Evolutionary conservation across 441 rosid species (phyloP), one percentile per base, ranked within the genome.

Genomic region (Bocquillonia castaneifolia): DNA sequence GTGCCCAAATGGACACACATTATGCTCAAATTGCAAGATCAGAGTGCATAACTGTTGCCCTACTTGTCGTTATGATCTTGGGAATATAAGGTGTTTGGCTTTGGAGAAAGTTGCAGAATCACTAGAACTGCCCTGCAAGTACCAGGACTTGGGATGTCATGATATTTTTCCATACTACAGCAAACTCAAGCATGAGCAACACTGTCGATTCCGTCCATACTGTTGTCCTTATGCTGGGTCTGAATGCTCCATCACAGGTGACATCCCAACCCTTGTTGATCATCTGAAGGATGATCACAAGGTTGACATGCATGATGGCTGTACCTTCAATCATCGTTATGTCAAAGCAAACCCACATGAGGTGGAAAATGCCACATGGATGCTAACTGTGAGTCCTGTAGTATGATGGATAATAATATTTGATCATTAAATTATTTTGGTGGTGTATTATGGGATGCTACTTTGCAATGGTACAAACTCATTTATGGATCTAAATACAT

Each of bases 311-410:
- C 92, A 87, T 64, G 81, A 64, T 54, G 92, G 92, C 10, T 80
- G 90, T 70, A 87, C 90, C 56, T 87, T 87, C 63, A 87, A 88
- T 71, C 93, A 88, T 66, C 92, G 92, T 1, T 87, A 87, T 71
- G 92, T 87, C 51, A 87, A 87, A 58, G 80, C 88, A 42, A 87
- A 87, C 72, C 93, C 93, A 4, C 90, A 82, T 54, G 92, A 85
- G 65, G 92, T 87, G 36, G 90, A 85, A 76, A 87, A 87, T 45
- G 92, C 92, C 29, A 87, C 92, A 20, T 87, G 92, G 92, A 87
- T 87, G 92, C 77, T 87, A 26, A 87, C 92, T 77, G 92, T 87
- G 82, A 62, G 69, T 45, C 44, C 51, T 48, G 20, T 71, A 3
- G 22, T 29, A 60, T 23, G n/a, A 5, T 23, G 18, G 1, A 25